Conservation (phyloP, 305 asterid species). For the Striga hermonthica region DNA sequence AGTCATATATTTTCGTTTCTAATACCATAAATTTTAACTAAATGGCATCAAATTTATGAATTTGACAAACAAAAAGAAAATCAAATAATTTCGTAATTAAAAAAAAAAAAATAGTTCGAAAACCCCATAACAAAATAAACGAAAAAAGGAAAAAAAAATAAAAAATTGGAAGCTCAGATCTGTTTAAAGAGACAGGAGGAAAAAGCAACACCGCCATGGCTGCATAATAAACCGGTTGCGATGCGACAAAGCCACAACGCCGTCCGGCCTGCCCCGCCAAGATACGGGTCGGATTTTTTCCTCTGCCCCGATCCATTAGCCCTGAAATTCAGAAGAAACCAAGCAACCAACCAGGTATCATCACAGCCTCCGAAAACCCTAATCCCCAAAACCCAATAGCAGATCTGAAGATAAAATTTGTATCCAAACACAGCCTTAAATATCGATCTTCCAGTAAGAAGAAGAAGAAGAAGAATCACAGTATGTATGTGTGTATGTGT, state of each 20-base stretch:
- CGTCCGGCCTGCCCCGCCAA: slow-evolving; percentile 11
- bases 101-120: no score
- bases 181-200: background rate
- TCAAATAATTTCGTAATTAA: background rate
- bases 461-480: no score
- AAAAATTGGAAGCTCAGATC: slow-evolving; percentile 1
- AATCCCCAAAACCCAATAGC: background rate
- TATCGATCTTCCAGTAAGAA: no score
- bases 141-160: background rate
- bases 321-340: background rate
- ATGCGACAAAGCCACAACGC: background rate
- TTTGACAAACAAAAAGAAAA: background rate
- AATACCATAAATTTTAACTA: no score
- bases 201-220: slow-evolving; percentile 3
- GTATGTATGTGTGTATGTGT: background rate
- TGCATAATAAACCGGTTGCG: background rate
- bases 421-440: no score
- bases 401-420: no score
- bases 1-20: no score
- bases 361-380: slow-evolving; percentile 6
- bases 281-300: background rate
- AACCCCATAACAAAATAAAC: background rate
- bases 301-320: slow-evolving; percentile 11
- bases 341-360: background rate
- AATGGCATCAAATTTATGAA: no score